These are phyloP conservation scores for Eucommia ulmoides DNA, from an alignment of 257 asterid genomes.

Conservation along the genomic window DNA sequence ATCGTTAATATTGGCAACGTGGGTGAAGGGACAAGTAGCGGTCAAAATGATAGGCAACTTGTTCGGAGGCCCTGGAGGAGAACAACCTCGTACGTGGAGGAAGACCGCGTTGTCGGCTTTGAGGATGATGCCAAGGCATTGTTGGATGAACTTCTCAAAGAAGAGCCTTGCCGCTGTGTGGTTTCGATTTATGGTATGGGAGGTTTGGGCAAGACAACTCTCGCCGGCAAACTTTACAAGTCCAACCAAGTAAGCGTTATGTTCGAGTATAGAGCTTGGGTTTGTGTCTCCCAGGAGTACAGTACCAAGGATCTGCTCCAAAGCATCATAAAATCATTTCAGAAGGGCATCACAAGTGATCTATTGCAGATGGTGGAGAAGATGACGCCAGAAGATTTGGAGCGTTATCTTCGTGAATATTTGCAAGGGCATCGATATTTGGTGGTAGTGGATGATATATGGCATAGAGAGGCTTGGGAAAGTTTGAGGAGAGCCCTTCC, in stretches of 20 bases:
- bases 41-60: too few species aligned
- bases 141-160: constrained; percentile 4
- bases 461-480: too few species aligned
- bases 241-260: too few species aligned
- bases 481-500: too few species aligned
- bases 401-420: too few species aligned
- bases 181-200: too few species aligned
- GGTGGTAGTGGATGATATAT: too few species aligned
- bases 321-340: background rate
- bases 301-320: constrained; percentile 2
- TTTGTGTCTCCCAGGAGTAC: constrained; percentile 5
- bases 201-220: too few species aligned
- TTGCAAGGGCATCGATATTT: constrained; percentile 2
- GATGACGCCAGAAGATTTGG: background rate
- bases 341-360: background rate
- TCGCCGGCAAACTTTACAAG: too few species aligned
- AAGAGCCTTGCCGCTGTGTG: background rate
- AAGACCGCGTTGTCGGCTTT: too few species aligned
- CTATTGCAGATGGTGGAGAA: constrained; percentile 3
- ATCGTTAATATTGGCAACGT: too few species aligned
- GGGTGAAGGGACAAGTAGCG: constrained; percentile 2
- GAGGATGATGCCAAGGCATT: too few species aligned
- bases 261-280: constrained; percentile 11
- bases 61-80: constrained; percentile 1
- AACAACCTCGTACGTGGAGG: constrained; percentile 6